These are phyloP conservation scores for Stagonosporopsis vannaccii DNA, from an alignment of 2,329 filamentous ascomycete species.

Conservation along the genomic window DNA sequence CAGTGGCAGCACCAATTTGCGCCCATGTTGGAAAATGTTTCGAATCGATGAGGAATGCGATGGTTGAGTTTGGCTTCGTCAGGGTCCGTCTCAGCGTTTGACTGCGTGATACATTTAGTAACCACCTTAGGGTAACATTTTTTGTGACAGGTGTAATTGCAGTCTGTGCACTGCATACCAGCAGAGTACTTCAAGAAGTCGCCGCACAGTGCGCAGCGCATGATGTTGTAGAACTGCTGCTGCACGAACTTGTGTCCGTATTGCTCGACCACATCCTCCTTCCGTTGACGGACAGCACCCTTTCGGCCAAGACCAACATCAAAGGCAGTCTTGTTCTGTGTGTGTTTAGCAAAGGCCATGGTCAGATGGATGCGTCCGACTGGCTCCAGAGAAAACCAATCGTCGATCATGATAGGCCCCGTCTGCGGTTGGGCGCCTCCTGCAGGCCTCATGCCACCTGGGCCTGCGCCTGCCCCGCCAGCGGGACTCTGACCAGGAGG, in stretches of 20 bases:
- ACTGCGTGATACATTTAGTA: constrained; percentile 99
- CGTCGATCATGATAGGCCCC: constrained; percentile 73
- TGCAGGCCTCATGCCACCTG: constrained; percentile 50
- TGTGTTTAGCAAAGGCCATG: constrained; percentile 90
- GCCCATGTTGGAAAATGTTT: constrained; percentile 95
- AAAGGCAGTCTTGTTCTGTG: constrained; percentile 80
- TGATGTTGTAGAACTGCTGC: constrained; percentile 99
- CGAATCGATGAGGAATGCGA: constrained; percentile 96
- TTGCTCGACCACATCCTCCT: constrained; percentile 98
- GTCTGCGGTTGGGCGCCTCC: constrained; percentile 58
- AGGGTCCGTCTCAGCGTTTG: constrained; percentile 96
- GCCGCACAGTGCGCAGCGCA: constrained; percentile 97
- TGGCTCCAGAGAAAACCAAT: constrained; percentile 97
- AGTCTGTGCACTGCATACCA: constrained; percentile 99
- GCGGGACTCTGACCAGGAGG: constrained; percentile 53
- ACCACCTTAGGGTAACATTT: constrained; percentile 97
- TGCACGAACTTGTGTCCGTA: constrained; percentile 99
- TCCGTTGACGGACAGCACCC: constrained; percentile 94
- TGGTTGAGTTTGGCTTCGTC: constrained; percentile 99
- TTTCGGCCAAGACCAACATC: constrained; percentile 93
- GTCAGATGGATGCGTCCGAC: constrained; percentile 90
- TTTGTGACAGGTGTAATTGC: constrained; percentile 98
- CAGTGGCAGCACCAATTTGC: constrained; percentile 99
- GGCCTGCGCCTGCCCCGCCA: constrained; percentile 48
- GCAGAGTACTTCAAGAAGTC: constrained; percentile 99